A percentile compares a stretch with the other conserved stretches of the same genome.
These are phyloP conservation scores for Camptophora hylomeconis DNA, from an alignment of 2,329 filamentous ascomycete genomes.

Conservation along the genomic window DNA sequence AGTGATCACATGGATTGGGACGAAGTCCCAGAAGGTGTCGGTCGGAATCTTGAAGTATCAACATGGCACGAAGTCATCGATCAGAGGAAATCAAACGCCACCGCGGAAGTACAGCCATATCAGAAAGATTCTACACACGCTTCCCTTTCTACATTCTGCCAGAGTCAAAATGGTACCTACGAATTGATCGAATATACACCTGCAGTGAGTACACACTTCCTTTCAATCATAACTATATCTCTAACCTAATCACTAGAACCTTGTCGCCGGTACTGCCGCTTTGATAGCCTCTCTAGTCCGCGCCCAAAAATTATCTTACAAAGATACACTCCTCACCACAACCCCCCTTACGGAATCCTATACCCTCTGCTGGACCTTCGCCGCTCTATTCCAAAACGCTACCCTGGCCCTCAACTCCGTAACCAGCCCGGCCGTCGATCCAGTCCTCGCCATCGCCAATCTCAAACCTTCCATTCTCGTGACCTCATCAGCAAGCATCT, in stretches of 20 bases:
- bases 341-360: conserved; percentile 71
- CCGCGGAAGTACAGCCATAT: conserved; percentile 50
- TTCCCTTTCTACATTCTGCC: conserved; percentile 30
- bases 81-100: conserved; percentile 47
- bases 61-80: conserved; percentile 86
- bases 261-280: conserved; percentile 75
- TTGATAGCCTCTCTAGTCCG: conserved; percentile 65
- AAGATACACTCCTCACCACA: conserved; percentile 74
- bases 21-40: conserved; percentile 65
- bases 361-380: conserved; percentile 64
- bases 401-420: conserved; percentile 84
- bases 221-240: conserved; percentile 6
- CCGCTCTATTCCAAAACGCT: conserved; percentile 71
- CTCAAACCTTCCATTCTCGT: conserved; percentile 54
- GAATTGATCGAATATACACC: conserved; percentile 76
- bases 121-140: conserved; percentile 39
- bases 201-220: conserved; percentile 27
- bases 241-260: conserved; percentile 39
- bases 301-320: conserved; percentile 56
- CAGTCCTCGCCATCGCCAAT: conserved; percentile 61
- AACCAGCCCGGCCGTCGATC: conserved; percentile 57
- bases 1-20: conserved; percentile 94
- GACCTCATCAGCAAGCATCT: conserved; percentile 47
- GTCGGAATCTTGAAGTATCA: conserved; percentile 62
- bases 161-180: conserved; percentile 32